Percentiles rank a stretch among this genome's conserved stretches.
phyloP scores from a whole-genome alignment of 495 filamentous ascomycete species.

The Zalerion maritima region DNA sequence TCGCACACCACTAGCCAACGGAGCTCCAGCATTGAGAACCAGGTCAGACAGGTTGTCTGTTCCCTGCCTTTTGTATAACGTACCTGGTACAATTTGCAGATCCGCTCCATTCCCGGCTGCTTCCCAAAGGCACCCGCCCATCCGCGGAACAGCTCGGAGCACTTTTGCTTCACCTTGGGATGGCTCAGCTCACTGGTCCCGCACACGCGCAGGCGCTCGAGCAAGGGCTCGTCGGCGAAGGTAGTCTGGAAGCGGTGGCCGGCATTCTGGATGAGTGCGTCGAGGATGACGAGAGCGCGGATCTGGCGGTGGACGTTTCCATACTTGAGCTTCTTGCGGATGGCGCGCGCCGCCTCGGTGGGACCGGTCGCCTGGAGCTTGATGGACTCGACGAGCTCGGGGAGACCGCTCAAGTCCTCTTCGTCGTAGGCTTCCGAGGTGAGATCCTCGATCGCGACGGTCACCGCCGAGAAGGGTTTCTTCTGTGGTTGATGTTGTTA shows the following conservation, averaged over 20 bases:
- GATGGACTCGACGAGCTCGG: slow-evolving; percentile 87
- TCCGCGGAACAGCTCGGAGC: slow-evolving; percentile 67
- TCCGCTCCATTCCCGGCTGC: slow-evolving; percentile 63
- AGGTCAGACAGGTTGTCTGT: too few relatives aligned
- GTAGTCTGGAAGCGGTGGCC: slow-evolving; percentile 73
- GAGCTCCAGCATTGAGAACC: too few relatives aligned
- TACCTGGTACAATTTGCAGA: slow-evolving; percentile 65
- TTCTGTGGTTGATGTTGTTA: slow-evolving; percentile 40
- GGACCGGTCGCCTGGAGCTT: slow-evolving; percentile 80
- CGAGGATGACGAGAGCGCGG: slow-evolving; percentile 76
- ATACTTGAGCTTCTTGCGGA: slow-evolving; percentile 98
- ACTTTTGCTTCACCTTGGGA: slow-evolving; percentile 70
- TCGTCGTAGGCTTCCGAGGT: slow-evolving; percentile 82
- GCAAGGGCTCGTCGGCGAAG: slow-evolving; percentile 83
- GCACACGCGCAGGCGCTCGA: slow-evolving; percentile 82
- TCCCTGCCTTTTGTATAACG: too few relatives aligned
- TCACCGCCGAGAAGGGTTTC: slow-evolving; percentile 89
- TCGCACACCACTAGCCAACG: too few relatives aligned
- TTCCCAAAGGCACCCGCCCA: slow-evolving; percentile 79
- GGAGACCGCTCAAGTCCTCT: slow-evolving; percentile 81
- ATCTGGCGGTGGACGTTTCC: slow-evolving; percentile 85
- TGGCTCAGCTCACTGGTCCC: slow-evolving; percentile 78
- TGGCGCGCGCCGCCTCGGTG: slow-evolving; percentile 75
- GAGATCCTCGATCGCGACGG: slow-evolving; percentile 83
- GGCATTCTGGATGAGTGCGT: slow-evolving; percentile 89